These are phyloP conservation scores for Zhuliangozyma parablackwelliae DNA, from an alignment of 1,139 yeast genomes.

Conservation along the genomic window DNA sequence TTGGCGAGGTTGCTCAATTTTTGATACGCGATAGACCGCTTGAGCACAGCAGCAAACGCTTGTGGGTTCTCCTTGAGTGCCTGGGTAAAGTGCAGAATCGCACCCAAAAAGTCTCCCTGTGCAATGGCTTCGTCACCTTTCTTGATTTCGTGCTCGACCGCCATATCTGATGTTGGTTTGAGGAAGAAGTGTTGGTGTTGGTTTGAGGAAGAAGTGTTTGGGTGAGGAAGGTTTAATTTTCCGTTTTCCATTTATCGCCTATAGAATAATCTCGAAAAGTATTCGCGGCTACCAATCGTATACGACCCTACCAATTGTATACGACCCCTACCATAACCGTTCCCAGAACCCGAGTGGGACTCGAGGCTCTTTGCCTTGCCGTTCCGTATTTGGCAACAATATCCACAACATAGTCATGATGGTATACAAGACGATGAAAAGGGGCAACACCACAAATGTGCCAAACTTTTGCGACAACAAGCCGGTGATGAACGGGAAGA, in stretches of 20 bases:
- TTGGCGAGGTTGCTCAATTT: conserved; percentile 46
- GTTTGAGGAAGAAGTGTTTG: neutral
- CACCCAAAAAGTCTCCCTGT: conserved; percentile 33
- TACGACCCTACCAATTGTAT: no score
- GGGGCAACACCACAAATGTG: conserved; percentile 53
- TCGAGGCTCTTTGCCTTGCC: conserved; percentile 10
- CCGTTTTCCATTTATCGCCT: no score
- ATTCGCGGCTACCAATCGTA: no score
- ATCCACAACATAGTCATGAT: conserved; percentile 42
- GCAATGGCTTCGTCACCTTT: conserved; percentile 30
- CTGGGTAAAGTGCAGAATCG: conserved; percentile 25
- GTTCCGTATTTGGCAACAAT: conserved; percentile 37
- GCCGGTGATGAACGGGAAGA: conserved; percentile 55
- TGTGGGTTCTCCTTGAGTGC: conserved; percentile 38
- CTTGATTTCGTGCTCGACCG: conserved; percentile 34
- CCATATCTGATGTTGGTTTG: no score
- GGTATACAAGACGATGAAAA: conserved; percentile 37
- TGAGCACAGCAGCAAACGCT: conserved; percentile 50
- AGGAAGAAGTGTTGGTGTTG: neutral
- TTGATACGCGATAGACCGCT: conserved; percentile 54
- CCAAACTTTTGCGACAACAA: conserved; percentile 48
- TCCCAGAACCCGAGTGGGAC: conserved; percentile 15
- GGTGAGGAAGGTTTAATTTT: no score
- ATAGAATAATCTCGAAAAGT: no score
- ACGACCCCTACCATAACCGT: conserved; percentile 18